Base-by-base conservation (phyloP, 75 land plant species). In the Selaginella tamariscina region DNA sequence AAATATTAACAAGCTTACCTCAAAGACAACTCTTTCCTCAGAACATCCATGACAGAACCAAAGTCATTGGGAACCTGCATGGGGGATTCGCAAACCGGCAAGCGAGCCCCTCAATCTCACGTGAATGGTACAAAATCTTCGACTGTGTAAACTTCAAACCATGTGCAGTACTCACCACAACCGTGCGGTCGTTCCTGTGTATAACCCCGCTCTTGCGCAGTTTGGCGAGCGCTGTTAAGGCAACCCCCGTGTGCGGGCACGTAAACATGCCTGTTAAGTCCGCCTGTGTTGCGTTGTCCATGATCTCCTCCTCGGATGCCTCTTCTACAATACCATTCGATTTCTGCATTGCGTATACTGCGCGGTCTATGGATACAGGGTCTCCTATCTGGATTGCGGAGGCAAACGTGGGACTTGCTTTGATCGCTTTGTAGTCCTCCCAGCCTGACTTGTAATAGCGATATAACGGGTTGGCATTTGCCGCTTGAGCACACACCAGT, bases 161-260 rank as follows among this genome's bases (percentile, higher is more conserved):
- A 74, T 90, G 96, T 13, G 96, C 96, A 21, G 96, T 90, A 74
- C 96, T 90, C 5, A 90, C 93, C 33, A 90, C 96, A 30, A 90
- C 88, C 0, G 93, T 88, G 69, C 83, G 64, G 66, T 90, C 96
- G n/a, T 65, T 72, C 0, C 79, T 67, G 1, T 81, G 79, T 26
- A 90, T 90, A 5, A 88, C 81, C 24, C 85, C 86, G 27, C 70
- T 79, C 27, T 70, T 68, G 68, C 96, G 71, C 2, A 90, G 86
- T 75, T 90, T 90, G 56, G 64, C 72, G 68, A 90, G 68, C 0
- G 96, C 88, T 0, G 84, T 72, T 64, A 90, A 67, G 15, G 93
- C 96, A 54, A 90, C 96, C 24, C 96, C 96, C 0, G 96, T 90
- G 59, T 90, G 96, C n/a, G 96, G 96, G 67, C 96, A 90, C 13